A percentile compares a stretch with the other conserved stretches of the same genome.
phyloP scores from a whole-genome alignment of 2,329 filamentous ascomycete genomes.

The Colletotrichum eremochloae region DNA sequence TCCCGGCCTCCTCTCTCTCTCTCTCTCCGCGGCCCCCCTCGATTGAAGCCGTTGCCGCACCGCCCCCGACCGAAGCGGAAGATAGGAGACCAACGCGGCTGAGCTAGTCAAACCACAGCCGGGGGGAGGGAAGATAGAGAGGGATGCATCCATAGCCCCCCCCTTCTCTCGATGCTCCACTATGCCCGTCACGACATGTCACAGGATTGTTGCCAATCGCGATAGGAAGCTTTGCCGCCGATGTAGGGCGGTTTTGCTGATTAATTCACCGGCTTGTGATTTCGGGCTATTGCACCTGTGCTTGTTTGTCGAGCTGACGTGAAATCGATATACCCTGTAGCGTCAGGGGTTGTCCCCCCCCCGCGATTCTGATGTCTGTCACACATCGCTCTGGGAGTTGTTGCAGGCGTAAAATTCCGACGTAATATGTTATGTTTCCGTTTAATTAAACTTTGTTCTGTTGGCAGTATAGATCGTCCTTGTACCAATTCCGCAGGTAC shows the following conservation, averaged over 20 bases:
- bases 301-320: background rate
- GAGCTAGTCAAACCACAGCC: constrained; percentile 6
- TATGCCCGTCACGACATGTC: constrained; percentile 35
- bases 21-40: background rate
- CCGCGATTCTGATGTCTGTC: background rate
- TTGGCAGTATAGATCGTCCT: background rate
- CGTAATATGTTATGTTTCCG: background rate
- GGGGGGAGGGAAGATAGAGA: background rate
- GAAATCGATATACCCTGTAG: background rate
- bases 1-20: background rate
- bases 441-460: background rate
- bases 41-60: background rate
- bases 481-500: background rate
- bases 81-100: background rate
- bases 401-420: background rate
- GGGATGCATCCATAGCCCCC: background rate
- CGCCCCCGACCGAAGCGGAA: constrained; percentile 3
- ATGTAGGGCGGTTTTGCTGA: constrained; percentile 9
- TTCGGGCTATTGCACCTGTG: background rate
- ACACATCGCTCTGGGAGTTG: background rate
- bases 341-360: too few species aligned
- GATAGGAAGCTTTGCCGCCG: background rate
- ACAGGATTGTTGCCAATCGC: constrained; percentile 34
- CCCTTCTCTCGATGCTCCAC: constrained; percentile 21
- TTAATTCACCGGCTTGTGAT: constrained; percentile 5